These are phyloP conservation scores for Ceratonia siliqua DNA, from an alignment of 306 rosid genomes.

Conservation along the genomic window DNA sequence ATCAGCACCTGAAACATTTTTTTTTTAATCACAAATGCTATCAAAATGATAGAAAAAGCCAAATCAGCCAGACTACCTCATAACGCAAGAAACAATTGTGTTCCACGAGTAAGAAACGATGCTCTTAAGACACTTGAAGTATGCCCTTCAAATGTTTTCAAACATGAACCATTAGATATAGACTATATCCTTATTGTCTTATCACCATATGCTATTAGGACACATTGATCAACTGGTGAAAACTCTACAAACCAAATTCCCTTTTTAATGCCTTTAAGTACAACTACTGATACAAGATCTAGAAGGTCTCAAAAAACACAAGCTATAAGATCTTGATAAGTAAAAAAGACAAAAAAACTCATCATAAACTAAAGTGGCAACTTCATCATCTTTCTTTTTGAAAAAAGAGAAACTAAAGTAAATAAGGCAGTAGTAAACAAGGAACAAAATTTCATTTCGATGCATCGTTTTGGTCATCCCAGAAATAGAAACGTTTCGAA, in stretches of 20 bases:
- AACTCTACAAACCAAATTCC: slow-evolving; percentile 97
- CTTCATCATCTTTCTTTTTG: no score
- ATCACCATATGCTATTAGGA: slow-evolving; percentile 92
- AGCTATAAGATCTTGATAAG: slow-evolving; percentile 86
- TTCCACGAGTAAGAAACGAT: slow-evolving; percentile 89
- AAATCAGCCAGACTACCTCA: slow-evolving; percentile 32
- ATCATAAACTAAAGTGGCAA: no score
- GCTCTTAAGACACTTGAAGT: slow-evolving; percentile 86
- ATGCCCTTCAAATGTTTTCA: slow-evolving; percentile 96
- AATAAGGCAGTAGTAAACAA: no score
- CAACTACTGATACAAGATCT: slow-evolving; percentile 70
- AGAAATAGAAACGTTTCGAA: no score
- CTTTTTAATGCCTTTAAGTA: slow-evolving; percentile 87
- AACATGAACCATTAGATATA: slow-evolving; percentile 89
- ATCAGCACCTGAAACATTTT: slow-evolving; percentile 77
- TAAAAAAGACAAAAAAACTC: slow-evolving; percentile 2
- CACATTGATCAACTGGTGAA: slow-evolving; percentile 97
- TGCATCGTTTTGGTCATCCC: no score
- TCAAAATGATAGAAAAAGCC: slow-evolving; percentile 13
- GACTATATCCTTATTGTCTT: slow-evolving; percentile 93
- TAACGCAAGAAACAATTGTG: slow-evolving; percentile 87
- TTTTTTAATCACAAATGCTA: slow-evolving; percentile 25
- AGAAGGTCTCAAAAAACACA: slow-evolving; percentile 96
- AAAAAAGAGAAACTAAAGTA: no score
- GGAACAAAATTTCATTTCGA: no score